Percentiles rank a stretch among this genome's conserved stretches.
Conservation (phyloP, 108 stramenopile genomes). For the Pinguiococcus pyrenoidosus region DNA sequence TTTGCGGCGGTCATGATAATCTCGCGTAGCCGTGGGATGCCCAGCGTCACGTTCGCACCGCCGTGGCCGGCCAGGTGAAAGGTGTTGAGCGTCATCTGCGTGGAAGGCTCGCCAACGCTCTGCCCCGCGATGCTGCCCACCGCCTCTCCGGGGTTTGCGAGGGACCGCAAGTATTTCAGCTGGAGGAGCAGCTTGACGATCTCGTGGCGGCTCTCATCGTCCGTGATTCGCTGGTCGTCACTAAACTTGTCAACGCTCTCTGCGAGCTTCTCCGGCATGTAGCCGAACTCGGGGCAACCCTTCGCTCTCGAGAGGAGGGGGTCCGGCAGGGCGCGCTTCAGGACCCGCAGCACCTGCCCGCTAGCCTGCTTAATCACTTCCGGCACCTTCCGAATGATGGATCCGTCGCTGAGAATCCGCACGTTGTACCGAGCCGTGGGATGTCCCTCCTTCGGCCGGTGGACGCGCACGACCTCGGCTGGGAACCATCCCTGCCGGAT, state of each 20-base stretch:
- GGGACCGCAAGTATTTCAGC: conserved; percentile 73
- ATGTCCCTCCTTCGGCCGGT: no score
- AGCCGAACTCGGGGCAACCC: conserved; percentile 18
- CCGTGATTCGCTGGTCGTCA: no score
- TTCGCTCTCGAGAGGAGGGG: conserved; percentile 49
- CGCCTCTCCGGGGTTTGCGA: conserved; percentile 93
- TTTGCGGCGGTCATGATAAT: conserved; percentile 98
- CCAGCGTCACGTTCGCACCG: conserved; percentile 97
- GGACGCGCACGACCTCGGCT: conserved; percentile 51
- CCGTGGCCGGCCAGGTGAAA: conserved; percentile 97
- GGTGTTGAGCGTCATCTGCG: conserved; percentile 99
- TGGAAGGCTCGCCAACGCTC: conserved; percentile 89
- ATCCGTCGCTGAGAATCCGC: no score
- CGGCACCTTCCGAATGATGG: no score
- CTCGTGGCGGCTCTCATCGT: background rate
- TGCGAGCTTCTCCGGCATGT: background rate
- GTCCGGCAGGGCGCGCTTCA: conserved; percentile 34
- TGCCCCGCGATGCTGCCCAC: conserved; percentile 96
- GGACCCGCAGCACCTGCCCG: conserved; percentile 39
- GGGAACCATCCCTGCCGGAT: conserved; percentile 67
- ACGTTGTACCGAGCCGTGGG: no score
- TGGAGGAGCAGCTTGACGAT: conserved; percentile 58
- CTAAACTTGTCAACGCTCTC: background rate
- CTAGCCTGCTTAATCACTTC: background rate
- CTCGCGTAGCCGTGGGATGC: conserved; percentile 96